phyloP scores from a whole-genome alignment of 2,329 filamentous ascomycete species.

The Calonectria ilicicola region DNA sequence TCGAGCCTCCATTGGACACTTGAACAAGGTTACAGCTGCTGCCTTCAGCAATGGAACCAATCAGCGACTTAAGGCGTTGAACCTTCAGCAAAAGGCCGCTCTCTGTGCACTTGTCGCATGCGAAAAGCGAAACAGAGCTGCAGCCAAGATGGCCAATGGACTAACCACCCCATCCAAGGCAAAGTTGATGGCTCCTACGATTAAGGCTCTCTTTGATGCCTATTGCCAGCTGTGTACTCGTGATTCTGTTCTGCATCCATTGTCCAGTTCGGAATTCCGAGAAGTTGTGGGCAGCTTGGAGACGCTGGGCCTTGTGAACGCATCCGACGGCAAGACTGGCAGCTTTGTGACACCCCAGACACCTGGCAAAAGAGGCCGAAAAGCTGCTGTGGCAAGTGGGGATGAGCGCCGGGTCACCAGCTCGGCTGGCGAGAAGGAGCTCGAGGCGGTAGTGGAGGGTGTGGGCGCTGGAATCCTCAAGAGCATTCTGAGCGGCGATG shows the following conservation, averaged over 20 bases:
- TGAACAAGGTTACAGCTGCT: slow-evolving; percentile 90
- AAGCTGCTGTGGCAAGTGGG: slow-evolving; percentile 62
- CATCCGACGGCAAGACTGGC: slow-evolving; percentile 76
- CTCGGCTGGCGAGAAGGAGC: slow-evolving; percentile 83
- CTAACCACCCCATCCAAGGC: slow-evolving; percentile 71
- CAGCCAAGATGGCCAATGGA: slow-evolving; percentile 54
- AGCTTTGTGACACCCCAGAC: slow-evolving; percentile 75
- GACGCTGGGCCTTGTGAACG: slow-evolving; percentile 83
- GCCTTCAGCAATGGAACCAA: slow-evolving; percentile 91
- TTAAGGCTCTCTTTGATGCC: slow-evolving; percentile 86
- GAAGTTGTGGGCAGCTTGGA: slow-evolving; percentile 93
- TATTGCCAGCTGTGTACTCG: slow-evolving; percentile 86
- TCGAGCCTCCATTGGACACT: slow-evolving; percentile 87
- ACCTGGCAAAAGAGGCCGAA: slow-evolving; percentile 76
- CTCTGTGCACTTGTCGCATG: slow-evolving; percentile 89
- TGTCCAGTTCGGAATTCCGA: slow-evolving; percentile 92
- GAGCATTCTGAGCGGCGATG: slow-evolving; percentile 72
- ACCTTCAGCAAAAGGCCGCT: slow-evolving; percentile 96
- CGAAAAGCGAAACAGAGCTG: slow-evolving; percentile 77
- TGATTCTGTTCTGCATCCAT: slow-evolving; percentile 89
- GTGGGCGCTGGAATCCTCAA: slow-evolving; percentile 71
- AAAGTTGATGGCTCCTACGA: slow-evolving; percentile 75
- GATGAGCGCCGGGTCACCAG: slow-evolving; percentile 86
- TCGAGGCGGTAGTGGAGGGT: slow-evolving; percentile 76
- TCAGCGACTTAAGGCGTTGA: slow-evolving; percentile 87